A percentile compares a stretch with the other conserved stretches of the same genome.
phyloP scores from a whole-genome alignment of 345 rosid species.

The thale cress (Arabidopsis thaliana) region DNA sequence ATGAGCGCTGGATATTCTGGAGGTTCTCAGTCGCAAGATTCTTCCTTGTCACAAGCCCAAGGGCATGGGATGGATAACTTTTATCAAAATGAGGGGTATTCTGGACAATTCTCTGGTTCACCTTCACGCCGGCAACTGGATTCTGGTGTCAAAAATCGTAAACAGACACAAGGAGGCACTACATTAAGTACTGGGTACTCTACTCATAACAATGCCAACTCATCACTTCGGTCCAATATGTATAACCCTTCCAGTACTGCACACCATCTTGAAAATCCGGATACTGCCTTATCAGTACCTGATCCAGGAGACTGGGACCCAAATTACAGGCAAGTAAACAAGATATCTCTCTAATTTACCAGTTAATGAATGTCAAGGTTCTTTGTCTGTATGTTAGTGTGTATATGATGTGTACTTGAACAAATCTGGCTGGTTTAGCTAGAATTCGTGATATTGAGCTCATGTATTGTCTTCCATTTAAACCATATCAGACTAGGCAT shows the following conservation, averaged over 20 bases:
- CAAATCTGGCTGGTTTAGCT: constrained; percentile 15
- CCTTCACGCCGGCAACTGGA: constrained; percentile 59
- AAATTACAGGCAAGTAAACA: constrained; percentile 75
- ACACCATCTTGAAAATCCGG: constrained; percentile 57
- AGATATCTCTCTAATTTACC: constrained; percentile 2
- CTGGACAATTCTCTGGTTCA: constrained; percentile 56
- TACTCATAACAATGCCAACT: constrained; percentile 57
- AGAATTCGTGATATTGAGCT: constrained; percentile 14
- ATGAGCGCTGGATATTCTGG: constrained; percentile 80
- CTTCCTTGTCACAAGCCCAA: constrained; percentile 62
- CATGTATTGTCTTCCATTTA: constrained; percentile 1
- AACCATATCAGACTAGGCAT: background rate
- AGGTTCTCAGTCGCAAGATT: constrained; percentile 73
- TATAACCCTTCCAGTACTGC: constrained; percentile 52
- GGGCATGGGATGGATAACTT: constrained; percentile 65
- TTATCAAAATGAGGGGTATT: constrained; percentile 62
- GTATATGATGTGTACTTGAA: constrained; percentile 26
- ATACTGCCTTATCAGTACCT: constrained; percentile 64
- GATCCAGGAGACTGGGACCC: constrained; percentile 99
- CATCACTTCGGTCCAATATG: constrained; percentile 51
- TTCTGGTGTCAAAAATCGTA: constrained; percentile 57
- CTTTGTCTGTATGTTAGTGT: background rate
- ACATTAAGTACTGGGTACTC: constrained; percentile 59
- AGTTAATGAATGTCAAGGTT: constrained; percentile 24
- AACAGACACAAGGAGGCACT: constrained; percentile 62